phyloP scores from a whole-genome alignment of 805 yeast genomes.

The Kregervanrija delftensis region DNA sequence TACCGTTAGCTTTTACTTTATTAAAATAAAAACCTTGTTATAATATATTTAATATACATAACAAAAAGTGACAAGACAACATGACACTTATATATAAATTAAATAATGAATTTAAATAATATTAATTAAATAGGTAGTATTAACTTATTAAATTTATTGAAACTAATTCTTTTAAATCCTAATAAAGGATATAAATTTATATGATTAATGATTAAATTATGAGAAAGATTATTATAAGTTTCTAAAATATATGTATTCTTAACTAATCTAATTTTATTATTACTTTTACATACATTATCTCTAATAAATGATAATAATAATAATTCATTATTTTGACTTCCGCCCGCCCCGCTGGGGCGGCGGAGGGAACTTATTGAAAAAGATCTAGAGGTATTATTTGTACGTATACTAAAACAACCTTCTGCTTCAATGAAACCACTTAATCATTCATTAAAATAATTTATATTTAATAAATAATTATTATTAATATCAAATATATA shows the following conservation, averaged over 20 bases:
- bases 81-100: background rate
- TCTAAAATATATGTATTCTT: background rate
- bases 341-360: no score
- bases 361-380: no score
- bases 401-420: background rate
- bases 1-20: conserved; percentile 1
- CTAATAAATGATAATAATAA: background rate
- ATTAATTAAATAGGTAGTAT: no score
- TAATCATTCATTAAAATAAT: conserved; percentile 1
- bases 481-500: no score
- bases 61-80: background rate
- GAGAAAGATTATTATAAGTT: background rate
- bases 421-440: background rate
- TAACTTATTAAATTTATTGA: no score
- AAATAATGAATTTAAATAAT: background rate
- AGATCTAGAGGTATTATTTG: background rate
- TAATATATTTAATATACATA: no score
- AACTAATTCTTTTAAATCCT: background rate
- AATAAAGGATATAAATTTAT: background rate
- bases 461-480: background rate
- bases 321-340: conserved; percentile 1
- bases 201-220: background rate
- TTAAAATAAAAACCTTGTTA: no score
- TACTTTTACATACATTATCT: background rate
- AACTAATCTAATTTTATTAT: background rate